Percentiles rank a stretch among this genome's conserved stretches.
Evolutionary conservation across 352 stramenopile species (phyloP).

Genomic region (Phytophthora tubulina): DNA sequence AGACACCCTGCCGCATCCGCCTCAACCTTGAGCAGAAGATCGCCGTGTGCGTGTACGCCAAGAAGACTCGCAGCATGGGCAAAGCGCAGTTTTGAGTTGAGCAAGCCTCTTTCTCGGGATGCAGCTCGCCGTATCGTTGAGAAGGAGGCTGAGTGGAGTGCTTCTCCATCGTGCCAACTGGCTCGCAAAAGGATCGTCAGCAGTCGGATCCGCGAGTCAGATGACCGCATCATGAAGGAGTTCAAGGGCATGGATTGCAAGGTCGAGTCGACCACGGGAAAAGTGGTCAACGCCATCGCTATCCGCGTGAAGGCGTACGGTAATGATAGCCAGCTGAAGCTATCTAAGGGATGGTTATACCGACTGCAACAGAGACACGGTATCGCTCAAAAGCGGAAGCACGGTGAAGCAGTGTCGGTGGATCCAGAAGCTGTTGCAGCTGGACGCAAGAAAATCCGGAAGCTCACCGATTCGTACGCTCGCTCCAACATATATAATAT

Average conservation of each 20-base stretch:
- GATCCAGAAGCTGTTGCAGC: neutral
- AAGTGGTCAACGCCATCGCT: neutral
- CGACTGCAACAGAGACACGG: neutral
- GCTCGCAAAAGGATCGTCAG: neutral
- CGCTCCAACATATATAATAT: neutral
- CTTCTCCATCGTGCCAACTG: neutral
- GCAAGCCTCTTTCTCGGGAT: neutral
- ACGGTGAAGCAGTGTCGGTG: neutral
- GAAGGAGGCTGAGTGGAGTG: neutral
- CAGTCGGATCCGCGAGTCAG: neutral
- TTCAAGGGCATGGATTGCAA: neutral
- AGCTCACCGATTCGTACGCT: neutral
- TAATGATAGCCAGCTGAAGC: neutral
- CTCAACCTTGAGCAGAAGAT: conserved; percentile 6
- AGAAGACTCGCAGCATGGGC: neutral
- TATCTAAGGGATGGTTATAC: neutral
- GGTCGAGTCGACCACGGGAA: neutral
- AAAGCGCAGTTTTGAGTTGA: neutral
- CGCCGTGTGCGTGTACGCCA: neutral
- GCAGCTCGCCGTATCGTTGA: neutral
- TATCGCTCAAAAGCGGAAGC: neutral
- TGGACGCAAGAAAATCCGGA: neutral
- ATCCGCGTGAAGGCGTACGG: neutral
- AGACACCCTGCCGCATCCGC: neutral
- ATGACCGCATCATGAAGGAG: neutral